Conservation (phyloP, 164 flowering plant genomes). For the Brasenia schreberi region DNA sequence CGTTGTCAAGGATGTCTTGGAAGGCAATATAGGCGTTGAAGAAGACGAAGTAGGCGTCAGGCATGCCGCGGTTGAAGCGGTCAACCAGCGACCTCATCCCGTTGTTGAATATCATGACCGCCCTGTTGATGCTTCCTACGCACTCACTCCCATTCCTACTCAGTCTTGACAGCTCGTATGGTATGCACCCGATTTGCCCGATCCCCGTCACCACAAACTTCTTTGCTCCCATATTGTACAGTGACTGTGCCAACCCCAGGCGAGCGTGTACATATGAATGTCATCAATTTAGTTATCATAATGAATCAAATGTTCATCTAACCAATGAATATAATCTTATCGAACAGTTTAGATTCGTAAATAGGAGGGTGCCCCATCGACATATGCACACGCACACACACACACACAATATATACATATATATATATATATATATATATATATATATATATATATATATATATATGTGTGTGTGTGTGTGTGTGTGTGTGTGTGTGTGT, state of each 20-base stretch:
- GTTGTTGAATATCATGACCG: constrained; percentile 42
- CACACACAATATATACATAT: no score
- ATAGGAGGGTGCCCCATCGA: no score
- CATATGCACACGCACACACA: no score
- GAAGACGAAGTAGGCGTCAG: constrained; percentile 64
- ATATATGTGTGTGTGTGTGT: no score
- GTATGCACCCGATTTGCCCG: constrained; percentile 88
- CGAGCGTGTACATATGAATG: no score
- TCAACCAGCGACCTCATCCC: constrained; percentile 48
- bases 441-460: no score
- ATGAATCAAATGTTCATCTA: no score
- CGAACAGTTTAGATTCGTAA: no score
- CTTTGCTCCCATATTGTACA: constrained; percentile 60
- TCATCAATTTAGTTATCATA: no score
- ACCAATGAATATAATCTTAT: no score
- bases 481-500: no score
- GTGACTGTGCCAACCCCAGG: constrained; percentile 18
- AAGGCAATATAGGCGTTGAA: constrained; percentile 37
- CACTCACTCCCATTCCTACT: constrained; percentile 29
- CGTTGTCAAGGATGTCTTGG: constrained; percentile 29
- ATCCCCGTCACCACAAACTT: constrained; percentile 59
- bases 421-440: no score
- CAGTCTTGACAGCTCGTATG: constrained; percentile 60
- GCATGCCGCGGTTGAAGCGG: constrained; percentile 48
- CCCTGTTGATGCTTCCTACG: constrained; percentile 53